Base-by-base conservation (phyloP, 23 red algal species). In the Agarophyton chilense region DNA sequence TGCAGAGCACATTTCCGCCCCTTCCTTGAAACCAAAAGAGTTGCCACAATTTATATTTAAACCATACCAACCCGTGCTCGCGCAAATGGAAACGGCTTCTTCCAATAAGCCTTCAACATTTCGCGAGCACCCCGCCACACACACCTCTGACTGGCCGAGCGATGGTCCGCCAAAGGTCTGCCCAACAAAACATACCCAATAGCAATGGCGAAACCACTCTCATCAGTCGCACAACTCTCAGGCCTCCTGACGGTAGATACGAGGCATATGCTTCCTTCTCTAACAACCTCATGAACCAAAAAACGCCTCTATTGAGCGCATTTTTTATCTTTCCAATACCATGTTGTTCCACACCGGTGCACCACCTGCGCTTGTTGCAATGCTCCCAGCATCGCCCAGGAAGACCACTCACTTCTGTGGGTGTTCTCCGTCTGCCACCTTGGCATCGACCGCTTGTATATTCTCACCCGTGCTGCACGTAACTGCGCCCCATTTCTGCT, bases 101-200 rank as follows among this genome's bases (percentile, higher is more conserved):
- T 49, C 68, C 68, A 74, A 74, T 74, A 33, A 74, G 68, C 68
- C 38, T 49, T 24, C 1, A 43, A 49, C 68, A 74, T 32, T 6
- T 49, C 68, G 68, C 68, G 68, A 43, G 68, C 68, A 43, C 68
- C 3, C 33, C 16, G 38, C 40, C 40, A 74, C 33, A 43, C 68
- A 29, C 40, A 2, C 16, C 40, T 47, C n/a, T 74, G 29, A 74
- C 68, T 74, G 68, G 68, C 32, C 41, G 40, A 47, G 36, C 68
- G 68, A 38, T 9, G 3, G 60, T 0, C 7, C 2, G 1, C 25
- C 22, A 36, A 26, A 33, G 25, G 4, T 18, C 0, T 9, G 10
- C 60, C 60, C 31, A 2, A 33, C 8, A n/a, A 65, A 65, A 10
- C 1, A 0, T 29, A 13, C 31, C 60, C 60, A 36, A 65, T 65